Evolutionary conservation across 2,329 filamentous ascomycete genomes (phyloP), one percentile per base, ranked within the genome.

Genomic region (Coniosporium tulheliwenetii): DNA sequence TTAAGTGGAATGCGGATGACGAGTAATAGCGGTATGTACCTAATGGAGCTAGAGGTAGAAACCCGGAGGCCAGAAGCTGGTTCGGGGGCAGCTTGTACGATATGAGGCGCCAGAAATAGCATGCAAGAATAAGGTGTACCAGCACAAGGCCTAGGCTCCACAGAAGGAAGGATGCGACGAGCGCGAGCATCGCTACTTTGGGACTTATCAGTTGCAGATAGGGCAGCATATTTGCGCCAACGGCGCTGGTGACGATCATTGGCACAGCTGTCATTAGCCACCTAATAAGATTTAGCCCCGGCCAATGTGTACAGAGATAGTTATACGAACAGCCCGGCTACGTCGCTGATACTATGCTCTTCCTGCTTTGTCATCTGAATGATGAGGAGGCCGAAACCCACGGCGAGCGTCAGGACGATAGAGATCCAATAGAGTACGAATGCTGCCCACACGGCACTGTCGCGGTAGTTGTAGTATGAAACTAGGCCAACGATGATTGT

Each of bases 401-500:
- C 45, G 4, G 43, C 29, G 7, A 44, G 4, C 13, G 42, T 50
- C 30, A 48, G 29, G 12, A 41, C 45, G 12, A 51, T 41, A 4
- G 45, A 39, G 16, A 53, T 40, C 51, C 51, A 53, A 19, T 37
- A 53, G 9, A 53, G 37, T 10, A 30, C 49, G 30, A 48, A 46
- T 1, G 47, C 48, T 2, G 44, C 46, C 45, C 48, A 51, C 15
- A 39, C 29, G 8, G 42, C 51, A 16, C 43, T 31, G 35, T 38
- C 29, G 8, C 43, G 44, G 33, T 48, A 40, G 31, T 44, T 41
- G 39, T 53, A 53, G 41, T 46, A 53, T 7, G 42, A 46, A 26
- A 49, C 42, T 9, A 52, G 41, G 26, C 51, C 51, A 15, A 44
- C 34, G 13, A 50, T 45, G 35, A 52, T 48, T 8, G 48, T 52